A percentile compares a stretch with the other conserved stretches of the same genome.
Conservation (phyloP, 306 rosid genomes). For the Sicyos edulis region DNA sequence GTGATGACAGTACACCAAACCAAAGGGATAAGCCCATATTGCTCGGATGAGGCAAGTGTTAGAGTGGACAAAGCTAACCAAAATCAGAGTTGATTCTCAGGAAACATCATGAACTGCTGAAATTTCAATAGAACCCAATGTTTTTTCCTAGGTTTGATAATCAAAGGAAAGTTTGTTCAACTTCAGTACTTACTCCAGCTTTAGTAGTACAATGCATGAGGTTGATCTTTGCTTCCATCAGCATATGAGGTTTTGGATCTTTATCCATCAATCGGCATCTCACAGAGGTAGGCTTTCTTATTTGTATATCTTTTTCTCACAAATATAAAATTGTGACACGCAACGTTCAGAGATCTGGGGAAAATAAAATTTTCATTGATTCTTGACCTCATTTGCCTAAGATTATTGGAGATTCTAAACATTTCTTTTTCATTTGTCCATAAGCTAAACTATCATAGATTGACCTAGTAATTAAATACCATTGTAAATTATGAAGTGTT, state of each 20-base stretch:
- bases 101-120: constrained; percentile 29
- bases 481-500: too few species aligned
- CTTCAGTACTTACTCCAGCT: constrained; percentile 33
- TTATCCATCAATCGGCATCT: constrained; percentile 31
- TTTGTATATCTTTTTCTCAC: constrained; percentile 26
- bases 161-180: constrained; percentile 56
- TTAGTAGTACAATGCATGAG: constrained; percentile 22
- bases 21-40: constrained; percentile 40
- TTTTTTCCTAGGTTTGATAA: constrained; percentile 44
- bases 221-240: constrained; percentile 21
- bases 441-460: background rate
- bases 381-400: constrained; percentile 4
- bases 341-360: constrained; percentile 7
- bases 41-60: constrained; percentile 53
- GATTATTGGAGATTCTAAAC: constrained; percentile 2
- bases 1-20: constrained; percentile 43
- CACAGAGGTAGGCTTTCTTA: constrained; percentile 39
- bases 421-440: constrained; percentile 1
- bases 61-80: constrained; percentile 54
- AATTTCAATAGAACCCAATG: constrained; percentile 35
- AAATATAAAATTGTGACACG: constrained; percentile 13
- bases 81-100: constrained; percentile 54
- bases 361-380: constrained; percentile 18
- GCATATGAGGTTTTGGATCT: constrained; percentile 29
- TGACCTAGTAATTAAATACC: too few species aligned